phyloP scores from a whole-genome alignment of 2,329 filamentous ascomycete species.

The Paracoccidioides brasiliensis region DNA sequence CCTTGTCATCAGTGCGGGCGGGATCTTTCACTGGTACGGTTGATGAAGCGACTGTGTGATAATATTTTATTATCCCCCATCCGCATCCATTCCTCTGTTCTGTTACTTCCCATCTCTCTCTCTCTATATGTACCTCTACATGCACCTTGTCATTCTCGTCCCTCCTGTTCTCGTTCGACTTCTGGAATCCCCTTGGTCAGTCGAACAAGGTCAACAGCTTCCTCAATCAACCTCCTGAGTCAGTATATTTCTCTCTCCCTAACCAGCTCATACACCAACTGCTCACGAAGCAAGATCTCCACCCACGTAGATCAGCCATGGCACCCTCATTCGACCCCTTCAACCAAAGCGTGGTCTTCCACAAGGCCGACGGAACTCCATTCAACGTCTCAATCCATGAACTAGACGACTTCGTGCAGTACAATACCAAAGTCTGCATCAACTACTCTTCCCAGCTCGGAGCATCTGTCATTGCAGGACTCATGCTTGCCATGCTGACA shows the following conservation, averaged over 20 bases:
- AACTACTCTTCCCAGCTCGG: conserved; percentile 61
- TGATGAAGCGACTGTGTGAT: not conserved
- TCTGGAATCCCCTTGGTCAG: not conserved
- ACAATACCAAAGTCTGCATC: conserved; percentile 40
- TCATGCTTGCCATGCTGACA: conserved; percentile 56
- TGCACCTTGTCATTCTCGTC: not conserved
- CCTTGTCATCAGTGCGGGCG: not conserved
- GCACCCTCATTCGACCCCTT: conserved; percentile 36
- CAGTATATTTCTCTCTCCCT: not conserved
- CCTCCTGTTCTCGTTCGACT: not conserved
- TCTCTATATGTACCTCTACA: not conserved
- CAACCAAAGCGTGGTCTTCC: conserved; percentile 39
- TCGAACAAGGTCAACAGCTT: not conserved
- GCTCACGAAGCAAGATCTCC: not conserved
- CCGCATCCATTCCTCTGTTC: not conserved
- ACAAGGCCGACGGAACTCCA: conserved; percentile 30
- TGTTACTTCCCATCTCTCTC: not conserved
- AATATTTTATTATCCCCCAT: not conserved
- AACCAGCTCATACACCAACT: not conserved
- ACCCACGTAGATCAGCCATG: not conserved
- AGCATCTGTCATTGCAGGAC: conserved; percentile 50
- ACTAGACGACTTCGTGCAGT: conserved; percentile 35
- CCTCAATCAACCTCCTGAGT: not conserved
- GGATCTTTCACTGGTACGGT: not conserved
- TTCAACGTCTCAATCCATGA: conserved; percentile 30